Evolutionary conservation across 106 monocot genomes (phyloP).

Genomic region (Alisma plantagoaquatica): DNA sequence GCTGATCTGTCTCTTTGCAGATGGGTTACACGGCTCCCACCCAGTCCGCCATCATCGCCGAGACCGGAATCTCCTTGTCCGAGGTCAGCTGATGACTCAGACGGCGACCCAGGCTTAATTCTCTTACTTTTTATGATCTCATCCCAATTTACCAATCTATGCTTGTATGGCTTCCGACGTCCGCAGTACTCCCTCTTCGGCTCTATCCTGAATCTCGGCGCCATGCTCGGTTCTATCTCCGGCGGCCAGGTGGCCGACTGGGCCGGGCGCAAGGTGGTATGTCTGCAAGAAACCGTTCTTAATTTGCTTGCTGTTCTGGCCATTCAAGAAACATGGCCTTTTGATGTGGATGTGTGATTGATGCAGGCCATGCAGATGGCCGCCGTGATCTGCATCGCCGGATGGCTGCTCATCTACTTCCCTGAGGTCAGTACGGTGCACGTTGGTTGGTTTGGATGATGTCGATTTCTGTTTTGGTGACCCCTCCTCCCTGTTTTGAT

Average conservation of each 20-base stretch:
- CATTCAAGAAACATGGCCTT: too few relatives aligned
- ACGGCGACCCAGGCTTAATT: neutral
- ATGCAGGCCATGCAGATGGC: constrained; percentile 61
- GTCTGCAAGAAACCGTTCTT: too few relatives aligned
- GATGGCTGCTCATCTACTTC: constrained; percentile 53
- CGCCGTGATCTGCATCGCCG: constrained; percentile 46
- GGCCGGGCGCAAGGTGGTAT: constrained; percentile 55
- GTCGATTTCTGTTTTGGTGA: too few relatives aligned
- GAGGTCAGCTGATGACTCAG: constrained; percentile 19
- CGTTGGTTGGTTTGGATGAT: too few relatives aligned
- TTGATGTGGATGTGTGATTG: too few relatives aligned
- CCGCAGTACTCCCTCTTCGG: constrained; percentile 61
- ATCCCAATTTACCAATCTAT: too few relatives aligned
- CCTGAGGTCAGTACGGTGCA: constrained; percentile 25
- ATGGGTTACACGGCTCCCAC: constrained; percentile 49
- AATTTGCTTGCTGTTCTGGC: too few relatives aligned
- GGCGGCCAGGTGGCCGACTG: constrained; percentile 45
- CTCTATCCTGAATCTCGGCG: constrained; percentile 60
- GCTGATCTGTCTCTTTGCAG: constrained; percentile 11
- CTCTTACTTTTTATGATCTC: too few relatives aligned
- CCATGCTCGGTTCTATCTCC: constrained; percentile 53
- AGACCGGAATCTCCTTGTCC: constrained; percentile 33
- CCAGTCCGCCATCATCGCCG: constrained; percentile 38
- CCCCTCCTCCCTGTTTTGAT: too few relatives aligned
- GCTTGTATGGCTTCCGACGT: too few relatives aligned